A percentile compares a stretch with the other conserved stretches of the same genome.
Conservation (phyloP, 768 basidiomycete genomes). For the Phaffia australis region DNA sequence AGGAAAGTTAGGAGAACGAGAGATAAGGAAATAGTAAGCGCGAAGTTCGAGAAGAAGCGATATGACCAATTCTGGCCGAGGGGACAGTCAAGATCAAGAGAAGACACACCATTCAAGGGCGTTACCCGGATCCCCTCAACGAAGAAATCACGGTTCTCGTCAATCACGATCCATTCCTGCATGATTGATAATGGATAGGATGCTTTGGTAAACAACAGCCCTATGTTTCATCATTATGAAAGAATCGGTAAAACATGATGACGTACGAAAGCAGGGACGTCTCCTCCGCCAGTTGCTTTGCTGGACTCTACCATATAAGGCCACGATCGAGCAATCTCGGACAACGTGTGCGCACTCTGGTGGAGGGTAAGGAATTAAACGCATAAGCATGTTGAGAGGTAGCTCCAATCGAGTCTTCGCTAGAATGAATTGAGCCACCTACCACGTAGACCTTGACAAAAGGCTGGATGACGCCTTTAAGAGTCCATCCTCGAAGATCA, state of each 20-base stretch:
- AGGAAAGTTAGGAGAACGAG: not conserved
- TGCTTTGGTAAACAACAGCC: not conserved
- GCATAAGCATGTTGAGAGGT: not conserved
- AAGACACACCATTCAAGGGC: constrained; percentile 53
- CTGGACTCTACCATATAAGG: constrained; percentile 57
- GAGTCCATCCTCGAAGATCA: constrained; percentile 59
- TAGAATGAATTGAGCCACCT: constrained; percentile 5
- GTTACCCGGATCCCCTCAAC: constrained; percentile 54
- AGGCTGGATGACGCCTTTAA: constrained; percentile 28
- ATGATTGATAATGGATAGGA: constrained; percentile 41
- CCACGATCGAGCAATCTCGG: constrained; percentile 58
- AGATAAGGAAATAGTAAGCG: constrained; percentile 23
- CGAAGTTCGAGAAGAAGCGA: not conserved
- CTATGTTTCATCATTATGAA: too few relatives aligned
- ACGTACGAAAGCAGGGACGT: constrained; percentile 54
- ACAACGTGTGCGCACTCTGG: constrained; percentile 44
- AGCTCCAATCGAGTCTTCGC: not conserved
- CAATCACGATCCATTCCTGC: constrained; percentile 60
- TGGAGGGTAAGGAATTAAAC: not conserved
- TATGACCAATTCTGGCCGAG: not conserved
- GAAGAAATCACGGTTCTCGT: constrained; percentile 56
- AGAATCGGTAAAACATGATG: constrained; percentile 1
- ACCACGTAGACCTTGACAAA: constrained; percentile 21
- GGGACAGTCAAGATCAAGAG: constrained; percentile 11
- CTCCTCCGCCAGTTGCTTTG: constrained; percentile 36